phyloP scores from a whole-genome alignment of 345 rosid genomes.

The Anacardium occidentale region DNA sequence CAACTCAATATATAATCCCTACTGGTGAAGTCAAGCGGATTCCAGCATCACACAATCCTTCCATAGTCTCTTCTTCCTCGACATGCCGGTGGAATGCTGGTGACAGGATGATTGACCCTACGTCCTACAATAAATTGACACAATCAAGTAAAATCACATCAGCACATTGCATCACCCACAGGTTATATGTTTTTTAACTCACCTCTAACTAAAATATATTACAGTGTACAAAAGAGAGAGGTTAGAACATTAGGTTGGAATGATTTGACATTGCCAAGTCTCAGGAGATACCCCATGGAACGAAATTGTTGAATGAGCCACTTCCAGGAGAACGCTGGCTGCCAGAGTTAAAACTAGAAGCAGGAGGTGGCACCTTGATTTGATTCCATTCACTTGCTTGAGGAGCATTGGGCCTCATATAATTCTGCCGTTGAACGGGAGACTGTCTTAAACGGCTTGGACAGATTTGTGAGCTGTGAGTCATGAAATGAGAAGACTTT shows the following conservation, averaged over 20 bases:
- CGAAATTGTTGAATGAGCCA: slow-evolving; percentile 61
- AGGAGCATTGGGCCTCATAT: slow-evolving; percentile 54
- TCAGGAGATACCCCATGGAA: slow-evolving; percentile 77
- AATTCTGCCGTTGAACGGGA: slow-evolving; percentile 49
- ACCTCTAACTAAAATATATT: background rate
- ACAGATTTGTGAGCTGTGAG: slow-evolving; percentile 65
- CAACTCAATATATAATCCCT: slow-evolving; percentile 51
- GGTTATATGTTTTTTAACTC: slow-evolving; percentile 6
- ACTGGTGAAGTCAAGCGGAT: slow-evolving; percentile 31
- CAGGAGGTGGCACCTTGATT: slow-evolving; percentile 63
- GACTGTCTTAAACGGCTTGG: slow-evolving; percentile 95
- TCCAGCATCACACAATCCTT: slow-evolving; percentile 62
- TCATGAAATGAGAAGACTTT: slow-evolving; percentile 51
- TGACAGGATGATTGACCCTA: slow-evolving; percentile 64
- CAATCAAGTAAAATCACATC: slow-evolving; percentile 19
- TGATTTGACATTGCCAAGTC: slow-evolving; percentile 20
- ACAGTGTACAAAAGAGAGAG: background rate
- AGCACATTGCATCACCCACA: slow-evolving; percentile 9
- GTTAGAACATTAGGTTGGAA: background rate
- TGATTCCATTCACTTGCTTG: slow-evolving; percentile 69
- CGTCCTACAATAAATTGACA: slow-evolving; percentile 57
- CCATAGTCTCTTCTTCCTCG: slow-evolving; percentile 90
- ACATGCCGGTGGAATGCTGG: slow-evolving; percentile 73
- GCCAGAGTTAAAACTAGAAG: slow-evolving; percentile 56
- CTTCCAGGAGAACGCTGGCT: slow-evolving; percentile 78